Conservation (phyloP, 768 basidiomycete species). For the Phanerochaete carnosa region DNA sequence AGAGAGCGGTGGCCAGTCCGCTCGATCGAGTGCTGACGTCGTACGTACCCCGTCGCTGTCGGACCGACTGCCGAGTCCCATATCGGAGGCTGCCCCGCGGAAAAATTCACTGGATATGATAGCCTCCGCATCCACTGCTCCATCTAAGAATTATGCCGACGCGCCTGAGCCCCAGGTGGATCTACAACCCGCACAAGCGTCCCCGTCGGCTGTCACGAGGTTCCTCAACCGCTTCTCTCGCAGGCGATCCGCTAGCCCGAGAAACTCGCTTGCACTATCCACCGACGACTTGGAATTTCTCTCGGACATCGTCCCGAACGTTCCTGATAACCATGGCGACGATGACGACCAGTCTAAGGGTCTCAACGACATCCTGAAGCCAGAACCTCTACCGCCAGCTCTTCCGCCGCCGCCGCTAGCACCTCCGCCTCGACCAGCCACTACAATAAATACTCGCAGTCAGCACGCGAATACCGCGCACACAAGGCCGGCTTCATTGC, state of each 20-base stretch:
- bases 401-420: conserved; percentile 18
- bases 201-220: conserved; percentile 72
- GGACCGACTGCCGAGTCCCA: not conserved
- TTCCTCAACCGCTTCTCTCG: conserved; percentile 73
- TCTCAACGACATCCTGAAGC: conserved; percentile 39
- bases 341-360: conserved; percentile 33
- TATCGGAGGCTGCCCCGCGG: not conserved
- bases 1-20: not conserved
- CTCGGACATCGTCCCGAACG: conserved; percentile 60
- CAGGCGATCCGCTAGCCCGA: conserved; percentile 41
- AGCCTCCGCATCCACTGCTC: conserved; percentile 1
- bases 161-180: conserved; percentile 20
- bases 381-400: conserved; percentile 31
- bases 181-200: conserved; percentile 16
- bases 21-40: conserved; percentile 18
- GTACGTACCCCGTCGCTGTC: conserved; percentile 6
- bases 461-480: not conserved
- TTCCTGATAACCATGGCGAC: conserved; percentile 37
- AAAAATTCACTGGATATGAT: not conserved
- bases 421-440: conserved; percentile 13
- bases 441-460: not conserved
- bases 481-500: not conserved
- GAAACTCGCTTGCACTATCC: conserved; percentile 67
- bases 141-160: conserved; percentile 17
- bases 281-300: conserved; percentile 82